Evolutionary conservation across 2,329 filamentous ascomycete species (phyloP), one percentile per base, ranked within the genome.

Genomic region (Cladosporium austrohemisphaericum): DNA sequence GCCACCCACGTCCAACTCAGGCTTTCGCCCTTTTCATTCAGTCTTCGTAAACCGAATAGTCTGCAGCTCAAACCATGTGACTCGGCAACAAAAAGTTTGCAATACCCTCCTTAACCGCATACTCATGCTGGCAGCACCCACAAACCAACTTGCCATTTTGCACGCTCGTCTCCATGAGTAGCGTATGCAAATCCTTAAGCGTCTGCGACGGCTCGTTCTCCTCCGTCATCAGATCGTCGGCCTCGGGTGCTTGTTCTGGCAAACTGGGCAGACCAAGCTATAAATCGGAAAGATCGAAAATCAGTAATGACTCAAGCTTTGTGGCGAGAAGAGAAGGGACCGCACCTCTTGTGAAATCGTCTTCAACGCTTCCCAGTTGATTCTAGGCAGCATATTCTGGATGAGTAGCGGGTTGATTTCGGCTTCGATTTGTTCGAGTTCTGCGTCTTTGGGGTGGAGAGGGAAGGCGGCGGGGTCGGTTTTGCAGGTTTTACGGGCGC

Each of bases 401-500:
- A 98, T 74, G 65, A 97, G 88, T 40, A 84, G 74, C 2, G 85
- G 76, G 69, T 95, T 94, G 63, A 93, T 70, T 48, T 92, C 88
- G 54, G 91, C 74, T 60, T 94, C 88, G 59, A 88, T 79, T 62
- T 90, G 83, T 58, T 91, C 90, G 19, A 98, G 83, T 68, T 95
- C 90, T 45, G 88, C 91, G 62, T 97, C 90, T 62, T 85, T 85
- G 49, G 93, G 92, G 68, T 97, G 93, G 13, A 98, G 79, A 2
- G 93, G 93, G 65, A 94, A 97, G 19, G 89, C 88, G 45, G 79
- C 74, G 5, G 85, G 76, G 25, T 85, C 84, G 50, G 83, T 80
- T 73, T 94, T 95, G 85, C 93, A 98, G 50, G 86, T 78, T 77
- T 96, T 97, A 66, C 94, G 86, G 54, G 93, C 92, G 76, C 93